Base-by-base conservation (phyloP, 371 early-diverging fungal genomes). In the Mucor plumbeus region DNA sequence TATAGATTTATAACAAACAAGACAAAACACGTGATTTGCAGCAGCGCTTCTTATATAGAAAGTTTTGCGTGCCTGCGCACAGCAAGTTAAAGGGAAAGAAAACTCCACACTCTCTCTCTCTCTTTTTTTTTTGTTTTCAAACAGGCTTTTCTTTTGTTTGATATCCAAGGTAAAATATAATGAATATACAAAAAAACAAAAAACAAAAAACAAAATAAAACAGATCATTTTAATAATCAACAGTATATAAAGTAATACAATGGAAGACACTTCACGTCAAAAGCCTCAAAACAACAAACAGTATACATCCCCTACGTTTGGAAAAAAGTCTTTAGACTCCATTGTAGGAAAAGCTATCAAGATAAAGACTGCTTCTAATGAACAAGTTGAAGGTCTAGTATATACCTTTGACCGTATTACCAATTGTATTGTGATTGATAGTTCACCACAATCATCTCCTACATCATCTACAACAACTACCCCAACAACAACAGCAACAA, bases 371-470 rank as follows among this genome's bases (percentile, higher is more conserved):
- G 67, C 68, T 50, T 72, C 75, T 39, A 83, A 85, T 74, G 88
- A 88, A 71, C 77, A 82, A 68, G 72, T 84, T 58, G 83, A 88
- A 39, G 91, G 91, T 31, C 73, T 77, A 48, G 81, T 90, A 60
- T 90, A 83, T 70, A 83, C 91, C 2, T 86, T 78, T 60, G 91
- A 90, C 73, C 68, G 77, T 39, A 77, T 75, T 56, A 86, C 87
- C 59, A 88, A 88, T 73, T 85, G 87, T 64, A 69, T 90, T 72
- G 89, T 85, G 59, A 82, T 90, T 77, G 86, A 90, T 87, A 26
- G 26, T 26, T 26, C 26, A 26, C 26, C 26, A 26, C 26, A 26
- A 26, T 1, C 26, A 26, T 26, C 26, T 26, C 26, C 26, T 26
- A 26, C 26, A 26, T 26, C 26, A 26, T 26, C 26, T 66, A 63